These are phyloP conservation scores for Phaseolus lunatus DNA, from an alignment of 306 rosid genomes.

Conservation along the genomic window DNA sequence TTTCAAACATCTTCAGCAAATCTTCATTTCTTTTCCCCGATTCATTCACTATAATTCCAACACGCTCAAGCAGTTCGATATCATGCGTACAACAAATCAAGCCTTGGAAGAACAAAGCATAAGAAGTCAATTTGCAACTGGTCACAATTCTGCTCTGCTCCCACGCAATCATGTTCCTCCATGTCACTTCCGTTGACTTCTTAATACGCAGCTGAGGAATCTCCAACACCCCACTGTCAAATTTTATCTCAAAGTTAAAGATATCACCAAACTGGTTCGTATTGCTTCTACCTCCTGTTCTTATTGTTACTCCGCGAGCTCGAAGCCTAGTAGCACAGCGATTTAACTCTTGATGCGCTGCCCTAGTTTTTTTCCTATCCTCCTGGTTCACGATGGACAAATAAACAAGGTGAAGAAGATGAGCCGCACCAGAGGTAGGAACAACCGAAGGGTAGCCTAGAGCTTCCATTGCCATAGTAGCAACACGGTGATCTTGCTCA, in stretches of 20 bases:
- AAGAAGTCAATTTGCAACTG: not conserved
- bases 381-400: not conserved
- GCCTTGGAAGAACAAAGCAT: slow-evolving; percentile 30
- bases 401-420: slow-evolving; percentile 38
- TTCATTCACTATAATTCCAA: not conserved
- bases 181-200: not conserved
- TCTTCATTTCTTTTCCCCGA: slow-evolving; percentile 10
- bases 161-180: slow-evolving; percentile 41
- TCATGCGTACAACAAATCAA: slow-evolving; percentile 11
- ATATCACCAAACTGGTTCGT: not conserved
- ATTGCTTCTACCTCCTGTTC: not conserved
- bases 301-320: not conserved
- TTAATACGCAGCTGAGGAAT: not conserved
- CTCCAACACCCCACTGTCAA: not conserved
- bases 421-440: not conserved
- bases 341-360: not conserved
- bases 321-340: not conserved
- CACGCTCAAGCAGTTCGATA: not conserved
- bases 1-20: not conserved
- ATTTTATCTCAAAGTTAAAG: not conserved
- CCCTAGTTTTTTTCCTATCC: not conserved
- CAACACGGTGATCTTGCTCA: not conserved
- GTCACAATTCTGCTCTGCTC: slow-evolving; percentile 1
- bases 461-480: not conserved
- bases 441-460: not conserved